These are phyloP conservation scores for Scutellaria barbata DNA, from an alignment of 257 asterid genomes.

Conservation along the genomic window DNA sequence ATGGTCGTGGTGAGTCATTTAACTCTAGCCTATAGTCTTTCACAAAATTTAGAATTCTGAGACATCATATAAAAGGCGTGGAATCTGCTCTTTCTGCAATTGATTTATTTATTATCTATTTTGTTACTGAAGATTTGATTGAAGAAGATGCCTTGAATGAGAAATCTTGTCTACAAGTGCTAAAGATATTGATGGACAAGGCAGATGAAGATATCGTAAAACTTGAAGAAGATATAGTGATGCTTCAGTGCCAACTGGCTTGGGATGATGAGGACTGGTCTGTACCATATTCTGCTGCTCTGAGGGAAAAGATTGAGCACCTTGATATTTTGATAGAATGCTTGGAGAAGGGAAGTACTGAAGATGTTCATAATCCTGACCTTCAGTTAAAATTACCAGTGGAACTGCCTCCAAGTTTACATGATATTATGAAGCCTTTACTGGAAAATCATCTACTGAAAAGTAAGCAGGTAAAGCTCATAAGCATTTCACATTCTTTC, in stretches of 20 bases:
- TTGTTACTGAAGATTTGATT: constrained; percentile 48
- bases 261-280: constrained; percentile 55
- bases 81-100: constrained; percentile 24
- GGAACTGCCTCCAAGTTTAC: constrained; percentile 44
- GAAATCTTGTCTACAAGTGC: constrained; percentile 55
- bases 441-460: constrained; percentile 38
- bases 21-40: constrained; percentile 12
- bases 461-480: constrained; percentile 47
- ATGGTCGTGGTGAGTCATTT: constrained; percentile 40
- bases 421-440: constrained; percentile 44
- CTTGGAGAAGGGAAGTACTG: constrained; percentile 36
- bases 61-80: constrained; percentile 13
- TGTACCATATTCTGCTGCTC: constrained; percentile 39
- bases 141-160: constrained; percentile 67
- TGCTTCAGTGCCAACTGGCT: constrained; percentile 50
- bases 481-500: constrained; percentile 3
- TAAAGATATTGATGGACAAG: constrained; percentile 48
- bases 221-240: constrained; percentile 57
- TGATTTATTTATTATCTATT: constrained; percentile 23
- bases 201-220: constrained; percentile 54
- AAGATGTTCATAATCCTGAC: constrained; percentile 31
- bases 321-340: constrained; percentile 39
- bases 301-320: constrained; percentile 45
- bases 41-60: constrained; percentile 15
- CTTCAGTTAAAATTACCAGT: constrained; percentile 31